These are phyloP conservation scores for Blastocystis sp. DNA, from an alignment of 352 stramenopile genomes.

Conservation along the genomic window DNA sequence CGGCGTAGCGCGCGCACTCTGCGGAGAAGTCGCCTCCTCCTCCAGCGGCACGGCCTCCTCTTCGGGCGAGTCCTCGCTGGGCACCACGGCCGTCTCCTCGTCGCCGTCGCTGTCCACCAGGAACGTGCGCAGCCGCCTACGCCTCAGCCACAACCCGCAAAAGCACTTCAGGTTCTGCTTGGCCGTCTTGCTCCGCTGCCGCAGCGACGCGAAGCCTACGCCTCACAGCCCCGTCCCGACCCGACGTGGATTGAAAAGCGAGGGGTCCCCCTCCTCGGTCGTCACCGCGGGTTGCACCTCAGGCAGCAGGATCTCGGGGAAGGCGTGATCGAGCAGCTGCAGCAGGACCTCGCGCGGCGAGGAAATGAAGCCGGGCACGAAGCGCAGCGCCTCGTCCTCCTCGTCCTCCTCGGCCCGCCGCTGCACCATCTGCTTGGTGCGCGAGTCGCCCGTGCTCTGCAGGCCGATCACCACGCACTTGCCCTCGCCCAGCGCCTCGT, in stretches of 20 bases:
- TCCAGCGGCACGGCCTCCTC: background rate
- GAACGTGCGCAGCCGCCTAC: slow-evolving; percentile 12
- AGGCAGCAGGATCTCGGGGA: slow-evolving; percentile 19
- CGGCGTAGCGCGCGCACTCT: background rate
- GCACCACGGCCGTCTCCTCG: background rate
- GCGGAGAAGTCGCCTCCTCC: background rate
- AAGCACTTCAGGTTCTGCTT: slow-evolving; percentile 11
- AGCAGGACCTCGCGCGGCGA: slow-evolving; percentile 10
- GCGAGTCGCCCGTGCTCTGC: slow-evolving; percentile 77
- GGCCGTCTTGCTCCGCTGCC: background rate
- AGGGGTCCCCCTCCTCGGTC: background rate
- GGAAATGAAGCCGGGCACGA: slow-evolving; percentile 45
- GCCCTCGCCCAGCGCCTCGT: slow-evolving; percentile 58
- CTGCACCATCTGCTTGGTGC: slow-evolving; percentile 71
- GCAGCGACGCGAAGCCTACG: background rate
- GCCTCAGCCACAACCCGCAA: background rate
- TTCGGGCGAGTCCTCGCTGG: too few relatives aligned
- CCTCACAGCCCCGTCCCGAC: background rate
- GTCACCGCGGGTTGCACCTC: background rate
- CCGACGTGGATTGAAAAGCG: background rate
- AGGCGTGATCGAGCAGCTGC: slow-evolving; percentile 38
- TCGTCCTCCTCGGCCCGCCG: background rate
- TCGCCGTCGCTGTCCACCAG: slow-evolving; percentile 1
- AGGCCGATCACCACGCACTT: slow-evolving; percentile 78
- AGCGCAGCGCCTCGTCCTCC: background rate